Base-by-base conservation (phyloP, 495 filamentous ascomycete species). In the Xylaria cubensis region DNA sequence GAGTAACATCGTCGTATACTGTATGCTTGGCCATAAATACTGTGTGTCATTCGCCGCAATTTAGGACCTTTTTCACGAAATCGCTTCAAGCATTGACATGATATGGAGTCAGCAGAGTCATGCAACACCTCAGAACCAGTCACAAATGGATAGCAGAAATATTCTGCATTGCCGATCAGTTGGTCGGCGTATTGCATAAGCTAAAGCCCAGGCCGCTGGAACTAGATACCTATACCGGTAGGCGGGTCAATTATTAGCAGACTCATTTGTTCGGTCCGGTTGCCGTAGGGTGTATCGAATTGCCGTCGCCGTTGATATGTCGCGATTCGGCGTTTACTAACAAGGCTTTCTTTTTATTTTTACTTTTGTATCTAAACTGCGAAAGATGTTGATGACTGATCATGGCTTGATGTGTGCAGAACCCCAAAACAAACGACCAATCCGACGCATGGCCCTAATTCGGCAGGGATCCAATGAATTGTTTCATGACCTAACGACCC, bases 41-140 rank as follows among this genome's bases (percentile, higher is more conserved):
- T 50, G 63, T 65, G 42, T 50, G 21, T 26, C 4, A 65, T 50
- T 48, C 42, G 42, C 63, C 63, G 29, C 63, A 26, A 65, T 65
- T 32, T 65, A 34, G 42, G 24, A 48, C 42, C 13, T 50, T 48
- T 34, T 65, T 65, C n/a, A 65, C 42, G 36, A 32, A 48, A 65
- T 46, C 42, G 34, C 26, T 34, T 48, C 42, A 26, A 46, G 26
- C 19, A 36, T 39, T 53, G 46, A 55, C 34, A 32, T 50, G n/a
- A 36, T 55, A 67, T 41, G 48, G 50, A 67, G 65, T 56, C 65
- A 67, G 50, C 65, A 67, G 65, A 67, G 65, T 67, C 65, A 67
- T 67, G 65, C 65, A 56, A 39, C 29, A 51, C 29, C n/a, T 39
- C 10, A 53, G 3, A 32, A 15, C 64, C 64, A 67, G 41, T 67